These are phyloP conservation scores for Neolentinus lepideus DNA, from an alignment of 1,284 basidiomycete species.

Conservation along the genomic window DNA sequence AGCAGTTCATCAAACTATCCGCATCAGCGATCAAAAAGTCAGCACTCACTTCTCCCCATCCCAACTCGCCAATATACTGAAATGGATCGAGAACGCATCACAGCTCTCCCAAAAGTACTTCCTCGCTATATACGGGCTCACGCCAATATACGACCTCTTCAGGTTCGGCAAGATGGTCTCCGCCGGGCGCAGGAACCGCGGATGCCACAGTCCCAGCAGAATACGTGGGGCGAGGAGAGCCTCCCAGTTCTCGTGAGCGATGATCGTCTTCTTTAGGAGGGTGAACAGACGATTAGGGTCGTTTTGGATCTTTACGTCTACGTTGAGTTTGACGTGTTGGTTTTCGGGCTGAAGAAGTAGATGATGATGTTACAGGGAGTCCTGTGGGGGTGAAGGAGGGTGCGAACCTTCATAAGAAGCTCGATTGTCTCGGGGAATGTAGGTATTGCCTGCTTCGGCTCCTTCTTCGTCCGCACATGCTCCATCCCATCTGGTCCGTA, in stretches of 20 bases:
- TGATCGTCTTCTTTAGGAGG: slow-evolving; percentile 76
- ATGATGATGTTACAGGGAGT: too few relatives aligned
- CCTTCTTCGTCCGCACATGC: slow-evolving; percentile 75
- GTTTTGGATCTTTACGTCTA: slow-evolving; percentile 94
- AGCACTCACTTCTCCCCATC: slow-evolving; percentile 62
- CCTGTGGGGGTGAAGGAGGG: too few relatives aligned
- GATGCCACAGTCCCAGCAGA: slow-evolving; percentile 89
- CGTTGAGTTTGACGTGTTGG: slow-evolving; percentile 80
- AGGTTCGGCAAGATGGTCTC: slow-evolving; percentile 76
- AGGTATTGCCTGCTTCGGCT: slow-evolving; percentile 82
- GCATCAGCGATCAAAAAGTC: neutral
- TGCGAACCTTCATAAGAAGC: slow-evolving; percentile 71
- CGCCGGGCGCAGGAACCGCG: slow-evolving; percentile 79
- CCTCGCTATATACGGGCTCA: slow-evolving; percentile 60
- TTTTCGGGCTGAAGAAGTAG: slow-evolving; percentile 63
- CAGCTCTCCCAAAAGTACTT: slow-evolving; percentile 91
- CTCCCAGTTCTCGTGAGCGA: slow-evolving; percentile 70
- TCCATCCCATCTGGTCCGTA: slow-evolving; percentile 73
- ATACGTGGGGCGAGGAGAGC: slow-evolving; percentile 83
- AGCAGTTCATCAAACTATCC: neutral
- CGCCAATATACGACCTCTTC: slow-evolving; percentile 82
- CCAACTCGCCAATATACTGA: slow-evolving; percentile 63
- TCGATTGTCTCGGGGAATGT: slow-evolving; percentile 80
- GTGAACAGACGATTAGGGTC: slow-evolving; percentile 83
- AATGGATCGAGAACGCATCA: slow-evolving; percentile 85